Percentiles rank a stretch among this genome's conserved stretches.
phyloP scores from a whole-genome alignment of 2,329 filamentous ascomycete species.

The Venturia asperata region DNA sequence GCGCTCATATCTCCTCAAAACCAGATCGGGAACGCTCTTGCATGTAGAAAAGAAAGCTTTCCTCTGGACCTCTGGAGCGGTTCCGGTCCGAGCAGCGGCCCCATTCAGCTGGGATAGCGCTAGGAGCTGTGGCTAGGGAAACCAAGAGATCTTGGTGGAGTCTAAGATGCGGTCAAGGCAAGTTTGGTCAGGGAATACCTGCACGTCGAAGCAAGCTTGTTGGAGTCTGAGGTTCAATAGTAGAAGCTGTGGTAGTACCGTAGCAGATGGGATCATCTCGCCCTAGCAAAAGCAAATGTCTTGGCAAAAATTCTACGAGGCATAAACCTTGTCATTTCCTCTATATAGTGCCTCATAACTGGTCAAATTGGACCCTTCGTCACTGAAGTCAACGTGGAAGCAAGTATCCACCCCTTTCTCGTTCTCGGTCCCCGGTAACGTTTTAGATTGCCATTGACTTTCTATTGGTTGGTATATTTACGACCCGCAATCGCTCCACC shows the following conservation, averaged over 20 bases:
- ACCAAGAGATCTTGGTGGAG: constrained; percentile 3
- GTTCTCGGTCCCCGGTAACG: neutral
- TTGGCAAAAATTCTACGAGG: neutral
- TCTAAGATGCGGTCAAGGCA: neutral
- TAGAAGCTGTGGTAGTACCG: neutral
- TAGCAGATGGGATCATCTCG: neutral
- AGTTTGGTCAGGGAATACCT: neutral
- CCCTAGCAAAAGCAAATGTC: neutral
- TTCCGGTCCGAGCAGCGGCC: neutral
- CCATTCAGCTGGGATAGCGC: neutral
- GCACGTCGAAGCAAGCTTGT: neutral
- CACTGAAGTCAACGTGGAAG: neutral
- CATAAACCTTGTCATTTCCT: neutral
- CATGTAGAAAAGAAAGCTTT: neutral
- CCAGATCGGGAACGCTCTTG: no score
- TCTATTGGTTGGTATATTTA: neutral
- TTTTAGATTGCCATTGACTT: neutral
- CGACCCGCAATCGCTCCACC: neutral
- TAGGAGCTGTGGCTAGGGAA: neutral
- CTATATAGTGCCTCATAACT: neutral
- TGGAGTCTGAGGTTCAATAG: no score
- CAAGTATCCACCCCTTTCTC: neutral
- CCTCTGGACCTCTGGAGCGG: neutral
- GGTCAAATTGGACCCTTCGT: neutral
- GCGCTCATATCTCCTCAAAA: no score